These are phyloP conservation scores for Alternaria atra DNA, from an alignment of 2,329 filamentous ascomycete genomes.

Conservation along the genomic window DNA sequence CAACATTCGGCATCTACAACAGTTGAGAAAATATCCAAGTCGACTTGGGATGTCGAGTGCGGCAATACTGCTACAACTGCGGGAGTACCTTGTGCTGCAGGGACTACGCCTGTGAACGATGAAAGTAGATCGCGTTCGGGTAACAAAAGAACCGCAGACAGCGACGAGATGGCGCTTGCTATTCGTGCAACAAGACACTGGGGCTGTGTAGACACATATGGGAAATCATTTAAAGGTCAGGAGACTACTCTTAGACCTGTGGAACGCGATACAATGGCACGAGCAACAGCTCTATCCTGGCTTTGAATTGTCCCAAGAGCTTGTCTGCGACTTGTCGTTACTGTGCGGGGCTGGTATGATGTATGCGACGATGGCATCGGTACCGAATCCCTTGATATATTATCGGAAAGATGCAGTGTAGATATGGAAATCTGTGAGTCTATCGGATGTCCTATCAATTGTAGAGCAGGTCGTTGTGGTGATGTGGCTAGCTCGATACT, in stretches of 20 bases:
- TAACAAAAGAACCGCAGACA: not conserved
- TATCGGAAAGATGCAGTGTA: not conserved
- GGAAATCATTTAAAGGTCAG: not conserved
- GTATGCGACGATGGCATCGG: not conserved
- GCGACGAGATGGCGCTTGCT: not conserved
- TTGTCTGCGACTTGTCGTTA: not conserved
- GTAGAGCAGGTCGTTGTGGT: not conserved
- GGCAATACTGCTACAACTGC: not conserved
- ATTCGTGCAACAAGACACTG: not conserved
- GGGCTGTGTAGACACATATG: not conserved
- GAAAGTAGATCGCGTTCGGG: not conserved
- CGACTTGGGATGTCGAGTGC: not conserved
- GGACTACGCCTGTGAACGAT: not conserved
- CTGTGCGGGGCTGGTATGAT: not conserved
- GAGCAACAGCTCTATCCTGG: not conserved
- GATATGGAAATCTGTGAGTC: not conserved
- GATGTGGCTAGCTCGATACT: not conserved
- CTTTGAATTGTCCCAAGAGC: not conserved
- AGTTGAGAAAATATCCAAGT: slow-evolving; percentile 1
- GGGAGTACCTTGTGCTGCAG: not conserved
- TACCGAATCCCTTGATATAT: not conserved
- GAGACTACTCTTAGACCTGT: not conserved
- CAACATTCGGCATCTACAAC: slow-evolving; percentile 9
- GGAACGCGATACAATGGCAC: not conserved
- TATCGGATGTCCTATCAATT: not conserved